A percentile compares a stretch with the other conserved stretches of the same genome.
Conservation (phyloP, 2,329 filamentous ascomycete species). For the Tothia fuscella region DNA sequence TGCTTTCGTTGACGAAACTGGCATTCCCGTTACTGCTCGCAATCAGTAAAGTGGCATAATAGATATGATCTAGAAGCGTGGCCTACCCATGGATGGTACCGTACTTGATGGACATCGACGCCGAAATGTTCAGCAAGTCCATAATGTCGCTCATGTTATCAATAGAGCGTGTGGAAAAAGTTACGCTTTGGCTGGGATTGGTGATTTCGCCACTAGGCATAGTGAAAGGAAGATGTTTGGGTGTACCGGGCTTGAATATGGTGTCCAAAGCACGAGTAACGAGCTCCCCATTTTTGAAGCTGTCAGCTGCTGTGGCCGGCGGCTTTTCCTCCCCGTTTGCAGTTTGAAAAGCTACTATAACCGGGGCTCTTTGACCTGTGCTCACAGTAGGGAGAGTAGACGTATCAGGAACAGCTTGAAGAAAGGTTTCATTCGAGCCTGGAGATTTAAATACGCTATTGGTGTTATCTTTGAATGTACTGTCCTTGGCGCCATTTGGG, state of each 20-base stretch:
- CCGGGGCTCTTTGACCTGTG: no score
- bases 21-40: conserved; percentile 17
- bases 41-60: neutral
- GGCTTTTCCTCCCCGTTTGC: no score
- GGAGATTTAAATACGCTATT: no score
- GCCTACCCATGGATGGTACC: conserved; percentile 21
- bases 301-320: no score
- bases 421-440: no score
- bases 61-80: no score
- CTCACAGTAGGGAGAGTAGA: no score
- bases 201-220: conserved; percentile 10
- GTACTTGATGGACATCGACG: conserved; percentile 27
- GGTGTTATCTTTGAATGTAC: no score
- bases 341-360: no score
- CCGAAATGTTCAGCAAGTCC: conserved; percentile 28
- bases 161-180: conserved; percentile 20
- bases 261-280: neutral
- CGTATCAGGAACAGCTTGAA: no score
- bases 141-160: conserved; percentile 27
- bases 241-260: neutral
- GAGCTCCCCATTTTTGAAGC: neutral
- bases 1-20: conserved; percentile 21
- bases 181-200: conserved; percentile 21
- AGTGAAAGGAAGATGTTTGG: conserved; percentile 7
- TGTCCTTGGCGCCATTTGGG: no score